Conservation (phyloP, 2,329 filamentous ascomycete species). For the Colletotrichum tamarilloi region DNA sequence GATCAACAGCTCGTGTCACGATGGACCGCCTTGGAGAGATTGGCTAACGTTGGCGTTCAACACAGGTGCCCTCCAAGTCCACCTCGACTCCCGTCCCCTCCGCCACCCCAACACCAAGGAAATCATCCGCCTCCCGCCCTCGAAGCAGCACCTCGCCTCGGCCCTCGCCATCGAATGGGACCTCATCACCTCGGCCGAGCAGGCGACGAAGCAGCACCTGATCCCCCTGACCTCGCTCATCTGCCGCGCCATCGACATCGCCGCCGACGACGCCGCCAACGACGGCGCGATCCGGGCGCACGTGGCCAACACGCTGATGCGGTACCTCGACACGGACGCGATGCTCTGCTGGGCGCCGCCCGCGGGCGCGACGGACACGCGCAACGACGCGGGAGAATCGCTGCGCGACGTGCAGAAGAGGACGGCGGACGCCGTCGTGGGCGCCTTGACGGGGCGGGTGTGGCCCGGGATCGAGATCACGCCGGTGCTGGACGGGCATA, state of each 20-base stretch:
- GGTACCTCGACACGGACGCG: slow-evolving; percentile 92
- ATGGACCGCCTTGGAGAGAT: background rate
- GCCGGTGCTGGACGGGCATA: slow-evolving; percentile 83
- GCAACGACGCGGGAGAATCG: slow-evolving; percentile 62
- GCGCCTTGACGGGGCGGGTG: slow-evolving; percentile 75
- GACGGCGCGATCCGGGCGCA: slow-evolving; percentile 69
- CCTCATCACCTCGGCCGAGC: slow-evolving; percentile 80
- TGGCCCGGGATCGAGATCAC: slow-evolving; percentile 86
- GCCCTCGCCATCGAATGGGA: slow-evolving; percentile 97
- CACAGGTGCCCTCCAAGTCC: slow-evolving; percentile 65
- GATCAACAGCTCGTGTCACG: no score
- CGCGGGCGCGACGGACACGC: slow-evolving; percentile 58
- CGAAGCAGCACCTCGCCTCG: slow-evolving; percentile 84
- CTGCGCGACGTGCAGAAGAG: slow-evolving; percentile 79
- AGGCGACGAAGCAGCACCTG: slow-evolving; percentile 86
- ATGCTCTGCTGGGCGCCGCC: slow-evolving; percentile 86
- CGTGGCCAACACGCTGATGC: slow-evolving; percentile 77
- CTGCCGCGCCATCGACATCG: slow-evolving; percentile 86
- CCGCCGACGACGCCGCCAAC: slow-evolving; percentile 67
- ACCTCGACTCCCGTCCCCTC: slow-evolving; percentile 83
- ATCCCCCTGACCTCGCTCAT: slow-evolving; percentile 90
- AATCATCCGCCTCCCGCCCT: slow-evolving; percentile 76
- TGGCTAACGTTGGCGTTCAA: background rate
- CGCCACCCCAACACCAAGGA: slow-evolving; percentile 80
- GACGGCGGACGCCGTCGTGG: slow-evolving; percentile 76